These are phyloP conservation scores for Saccharomyces mikatae DNA, from an alignment of 805 yeast species.

Conservation along the genomic window DNA sequence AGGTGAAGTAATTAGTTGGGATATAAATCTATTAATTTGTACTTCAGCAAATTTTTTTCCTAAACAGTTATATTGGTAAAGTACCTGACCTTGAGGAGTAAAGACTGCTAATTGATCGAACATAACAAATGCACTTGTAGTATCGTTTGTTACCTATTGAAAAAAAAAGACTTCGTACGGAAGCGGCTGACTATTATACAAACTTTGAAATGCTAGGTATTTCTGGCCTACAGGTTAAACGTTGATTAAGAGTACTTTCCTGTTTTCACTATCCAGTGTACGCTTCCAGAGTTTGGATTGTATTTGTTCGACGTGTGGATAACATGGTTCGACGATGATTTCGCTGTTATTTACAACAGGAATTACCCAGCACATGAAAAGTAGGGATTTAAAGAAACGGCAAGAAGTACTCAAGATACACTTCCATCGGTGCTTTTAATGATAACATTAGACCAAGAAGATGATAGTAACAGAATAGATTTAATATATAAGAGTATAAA, in stretches of 20 bases:
- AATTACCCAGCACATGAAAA: neutral
- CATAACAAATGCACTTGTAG: slow-evolving; percentile 10
- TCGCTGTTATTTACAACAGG: neutral
- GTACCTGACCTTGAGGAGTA: slow-evolving; percentile 25
- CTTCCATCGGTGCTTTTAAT: too few relatives aligned
- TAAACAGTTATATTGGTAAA: slow-evolving; percentile 22
- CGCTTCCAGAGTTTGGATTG: neutral
- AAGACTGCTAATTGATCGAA: slow-evolving; percentile 29
- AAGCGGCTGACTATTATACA: neutral
- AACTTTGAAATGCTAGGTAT: neutral
- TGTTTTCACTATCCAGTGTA: neutral
- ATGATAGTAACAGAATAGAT: neutral
- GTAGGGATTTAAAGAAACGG: neutral
- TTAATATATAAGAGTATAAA: neutral
- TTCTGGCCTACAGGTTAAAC: neutral
- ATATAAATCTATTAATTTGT: slow-evolving; percentile 24
- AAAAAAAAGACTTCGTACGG: neutral
- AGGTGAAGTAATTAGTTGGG: slow-evolving; percentile 21
- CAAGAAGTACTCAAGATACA: neutral
- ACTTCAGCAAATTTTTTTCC: slow-evolving; percentile 25
- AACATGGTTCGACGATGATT: neutral
- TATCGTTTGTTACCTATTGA: neutral
- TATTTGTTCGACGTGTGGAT: neutral
- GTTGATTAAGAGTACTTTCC: neutral
- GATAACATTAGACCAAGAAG: neutral